Evolutionary conservation across 2,329 filamentous ascomycete species (phyloP).

Genomic region (Paraphoma chrysanthemicola): DNA sequence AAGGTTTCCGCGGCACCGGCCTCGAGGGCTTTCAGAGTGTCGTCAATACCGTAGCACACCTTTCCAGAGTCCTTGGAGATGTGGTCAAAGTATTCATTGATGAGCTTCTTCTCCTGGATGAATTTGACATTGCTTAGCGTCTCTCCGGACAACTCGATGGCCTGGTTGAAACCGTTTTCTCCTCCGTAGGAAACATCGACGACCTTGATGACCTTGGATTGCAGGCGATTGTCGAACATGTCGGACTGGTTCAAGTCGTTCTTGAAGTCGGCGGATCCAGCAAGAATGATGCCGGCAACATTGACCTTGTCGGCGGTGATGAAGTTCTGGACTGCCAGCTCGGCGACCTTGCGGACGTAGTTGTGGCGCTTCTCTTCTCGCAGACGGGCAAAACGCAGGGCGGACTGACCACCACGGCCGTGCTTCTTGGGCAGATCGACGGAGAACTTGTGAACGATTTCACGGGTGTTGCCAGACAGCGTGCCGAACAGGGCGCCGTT

Average conservation of each 20-base stretch:
- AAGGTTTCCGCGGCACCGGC: slow-evolving; percentile 92
- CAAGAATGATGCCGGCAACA: slow-evolving; percentile 91
- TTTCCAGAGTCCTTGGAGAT: slow-evolving; percentile 97
- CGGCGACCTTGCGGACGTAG: slow-evolving; percentile 98
- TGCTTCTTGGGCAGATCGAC: slow-evolving; percentile 99
- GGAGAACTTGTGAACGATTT: slow-evolving; percentile 96
- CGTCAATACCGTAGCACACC: slow-evolving; percentile 97
- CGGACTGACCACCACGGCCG: slow-evolving; percentile 99
- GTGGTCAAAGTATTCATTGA: slow-evolving; percentile 98
- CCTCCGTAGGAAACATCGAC: slow-evolving; percentile 99
- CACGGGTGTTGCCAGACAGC: slow-evolving; percentile 94
- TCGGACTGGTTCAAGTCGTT: slow-evolving; percentile 98
- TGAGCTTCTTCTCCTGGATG: slow-evolving; percentile 99
- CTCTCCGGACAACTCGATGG: slow-evolving; percentile 93
- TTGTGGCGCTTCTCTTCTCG: slow-evolving; percentile 99
- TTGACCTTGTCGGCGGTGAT: slow-evolving; percentile 99
- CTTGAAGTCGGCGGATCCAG: slow-evolving; percentile 99
- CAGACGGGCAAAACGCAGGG: slow-evolving; percentile 98
- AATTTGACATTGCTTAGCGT: slow-evolving; percentile 99
- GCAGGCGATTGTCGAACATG: slow-evolving; percentile 91
- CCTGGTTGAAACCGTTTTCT: slow-evolving; percentile 99
- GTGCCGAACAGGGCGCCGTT: slow-evolving; percentile 98
- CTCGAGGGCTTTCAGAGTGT: slow-evolving; percentile 95
- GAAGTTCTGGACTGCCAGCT: slow-evolving; percentile 97
- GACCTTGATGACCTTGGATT: slow-evolving; percentile 97